Percentiles rank a stretch among this genome's conserved stretches.
These are phyloP conservation scores for Hygrophoropsis aurantiaca DNA, from an alignment of 768 basidiomycete species.

Conservation along the genomic window DNA sequence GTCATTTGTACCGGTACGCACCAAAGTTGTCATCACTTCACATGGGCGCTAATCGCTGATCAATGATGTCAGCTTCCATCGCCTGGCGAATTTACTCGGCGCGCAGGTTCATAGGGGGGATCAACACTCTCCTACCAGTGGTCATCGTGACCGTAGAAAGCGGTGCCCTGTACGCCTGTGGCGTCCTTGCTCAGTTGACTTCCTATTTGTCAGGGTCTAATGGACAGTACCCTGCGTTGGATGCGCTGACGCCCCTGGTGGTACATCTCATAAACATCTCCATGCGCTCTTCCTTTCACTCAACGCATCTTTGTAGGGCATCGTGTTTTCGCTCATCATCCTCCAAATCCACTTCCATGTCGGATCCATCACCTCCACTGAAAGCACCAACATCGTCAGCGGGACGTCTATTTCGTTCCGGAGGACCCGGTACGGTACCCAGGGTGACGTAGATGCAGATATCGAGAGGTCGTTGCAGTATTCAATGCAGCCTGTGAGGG, in stretches of 20 bases:
- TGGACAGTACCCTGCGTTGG: neutral
- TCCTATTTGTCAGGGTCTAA: constrained; percentile 1
- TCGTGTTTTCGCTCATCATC: constrained; percentile 4
- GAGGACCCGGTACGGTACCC: no score
- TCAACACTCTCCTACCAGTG: constrained; percentile 2
- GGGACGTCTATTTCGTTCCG: neutral
- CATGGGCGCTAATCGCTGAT: no score
- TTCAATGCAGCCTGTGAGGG: neutral
- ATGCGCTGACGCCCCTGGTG: neutral
- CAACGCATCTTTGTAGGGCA: neutral
- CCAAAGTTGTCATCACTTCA: no score
- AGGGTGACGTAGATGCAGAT: neutral
- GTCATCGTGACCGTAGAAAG: constrained; percentile 7
- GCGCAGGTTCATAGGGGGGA: constrained; percentile 2
- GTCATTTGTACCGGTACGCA: no score
- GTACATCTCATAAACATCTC: neutral
- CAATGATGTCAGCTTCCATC: neutral
- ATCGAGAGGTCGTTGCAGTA: no score
- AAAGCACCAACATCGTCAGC: neutral
- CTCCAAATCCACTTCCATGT: constrained; percentile 6
- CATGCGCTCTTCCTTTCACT: neutral
- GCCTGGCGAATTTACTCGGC: constrained; percentile 4
- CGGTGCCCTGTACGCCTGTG: constrained; percentile 3
- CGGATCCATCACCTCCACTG: neutral
- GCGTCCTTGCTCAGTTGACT: constrained; percentile 1